Evolutionary conservation across 202 grass and related monocot species (phyloP).

Genomic region (Schoenoplectus triqueter): DNA sequence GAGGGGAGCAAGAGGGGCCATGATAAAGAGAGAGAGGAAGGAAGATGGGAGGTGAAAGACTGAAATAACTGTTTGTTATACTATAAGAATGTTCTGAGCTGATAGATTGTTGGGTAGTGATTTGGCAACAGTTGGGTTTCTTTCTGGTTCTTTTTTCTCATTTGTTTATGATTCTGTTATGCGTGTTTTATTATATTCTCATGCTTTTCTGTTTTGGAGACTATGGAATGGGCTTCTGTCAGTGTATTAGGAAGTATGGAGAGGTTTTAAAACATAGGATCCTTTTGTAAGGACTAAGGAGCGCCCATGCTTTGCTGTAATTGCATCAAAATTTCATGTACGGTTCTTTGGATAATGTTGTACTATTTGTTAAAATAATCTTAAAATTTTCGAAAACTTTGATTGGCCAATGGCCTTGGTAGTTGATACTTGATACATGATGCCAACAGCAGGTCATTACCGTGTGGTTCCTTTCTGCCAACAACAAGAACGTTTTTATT

Average conservation of each 20-base stretch:
- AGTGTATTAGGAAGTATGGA: slow-evolving; percentile 3
- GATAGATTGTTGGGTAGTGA: slow-evolving; percentile 39
- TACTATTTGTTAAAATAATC: background rate
- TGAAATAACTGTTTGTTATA: slow-evolving; percentile 21
- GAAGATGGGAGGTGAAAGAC: background rate
- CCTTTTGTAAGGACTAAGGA: background rate
- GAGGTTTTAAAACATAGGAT: slow-evolving; percentile 1
- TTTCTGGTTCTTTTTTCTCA: background rate
- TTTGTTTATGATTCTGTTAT: slow-evolving; percentile 33
- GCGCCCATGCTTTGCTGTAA: background rate
- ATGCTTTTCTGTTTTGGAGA: background rate
- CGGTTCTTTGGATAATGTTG: background rate
- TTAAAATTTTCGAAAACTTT: background rate
- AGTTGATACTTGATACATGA: background rate
- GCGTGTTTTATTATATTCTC: slow-evolving; percentile 21
- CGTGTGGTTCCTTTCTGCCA: background rate
- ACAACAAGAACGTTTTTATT: too few species aligned
- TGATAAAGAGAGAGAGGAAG: background rate
- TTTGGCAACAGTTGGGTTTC: slow-evolving; percentile 28
- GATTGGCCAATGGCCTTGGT: background rate
- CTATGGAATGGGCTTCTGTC: background rate
- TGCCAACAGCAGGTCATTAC: background rate
- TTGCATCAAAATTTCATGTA: background rate
- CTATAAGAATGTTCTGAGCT: slow-evolving; percentile 36
- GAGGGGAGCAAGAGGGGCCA: slow-evolving; percentile 76